Evolutionary conservation across 2,329 filamentous ascomycete genomes (phyloP).

Genomic region (Exophiala bonariae): DNA sequence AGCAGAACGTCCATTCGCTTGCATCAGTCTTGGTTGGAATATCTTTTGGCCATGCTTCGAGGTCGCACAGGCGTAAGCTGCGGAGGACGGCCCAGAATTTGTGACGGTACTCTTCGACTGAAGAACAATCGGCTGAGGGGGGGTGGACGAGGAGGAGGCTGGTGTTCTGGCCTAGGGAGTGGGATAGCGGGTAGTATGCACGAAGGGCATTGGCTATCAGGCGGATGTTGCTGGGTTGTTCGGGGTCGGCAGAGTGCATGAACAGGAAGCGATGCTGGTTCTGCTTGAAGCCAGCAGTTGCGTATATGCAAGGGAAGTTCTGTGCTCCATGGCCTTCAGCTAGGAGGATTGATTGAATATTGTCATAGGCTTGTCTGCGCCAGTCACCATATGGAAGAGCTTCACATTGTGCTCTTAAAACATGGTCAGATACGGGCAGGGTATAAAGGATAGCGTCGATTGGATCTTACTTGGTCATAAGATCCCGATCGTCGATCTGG

Average conservation of each 20-base stretch:
- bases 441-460: no score
- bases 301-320: slow-evolving; percentile 9
- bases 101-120: slow-evolving; percentile 4
- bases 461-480: no score
- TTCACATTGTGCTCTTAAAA: no score
- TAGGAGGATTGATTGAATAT: slow-evolving; percentile 1
- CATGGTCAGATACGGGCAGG: no score
- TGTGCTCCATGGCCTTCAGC: neutral
- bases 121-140: slow-evolving; percentile 1
- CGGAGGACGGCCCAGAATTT: slow-evolving; percentile 5
- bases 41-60: slow-evolving; percentile 4
- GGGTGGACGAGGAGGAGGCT: slow-evolving; percentile 1
- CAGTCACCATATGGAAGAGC: no score
- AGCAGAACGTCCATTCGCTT: slow-evolving; percentile 10
- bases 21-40: slow-evolving; percentile 2
- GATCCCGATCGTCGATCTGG: no score
- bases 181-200: slow-evolving; percentile 1
- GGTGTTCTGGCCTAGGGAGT: slow-evolving; percentile 1
- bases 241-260: slow-evolving; percentile 5
- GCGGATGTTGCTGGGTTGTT: slow-evolving; percentile 8
- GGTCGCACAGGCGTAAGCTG: slow-evolving; percentile 2
- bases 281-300: slow-evolving; percentile 4
- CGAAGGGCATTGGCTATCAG: slow-evolving; percentile 3
- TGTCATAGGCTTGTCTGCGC: slow-evolving; percentile 4
- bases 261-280: slow-evolving; percentile 9